Evolutionary conservation across 1,284 basidiomycete genomes (phyloP), one percentile per base, ranked within the genome.

Genomic region (Ustilago curta): DNA sequence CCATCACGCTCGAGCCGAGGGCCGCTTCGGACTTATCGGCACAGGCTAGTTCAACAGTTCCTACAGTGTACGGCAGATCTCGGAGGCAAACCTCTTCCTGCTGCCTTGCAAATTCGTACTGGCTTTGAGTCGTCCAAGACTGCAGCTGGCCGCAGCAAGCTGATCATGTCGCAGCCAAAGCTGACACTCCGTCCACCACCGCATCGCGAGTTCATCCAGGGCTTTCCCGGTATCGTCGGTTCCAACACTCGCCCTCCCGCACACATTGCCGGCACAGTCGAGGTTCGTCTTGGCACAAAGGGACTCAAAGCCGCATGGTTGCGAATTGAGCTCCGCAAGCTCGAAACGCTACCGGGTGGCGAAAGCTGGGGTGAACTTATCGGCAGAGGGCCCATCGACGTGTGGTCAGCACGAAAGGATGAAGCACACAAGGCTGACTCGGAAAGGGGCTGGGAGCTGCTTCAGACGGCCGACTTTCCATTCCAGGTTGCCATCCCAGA

Each of bases 331-430:
- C 76, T 84, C 47, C 70, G 81, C 62, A 84, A 84, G 70, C 68
- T 79, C 19, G 83, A 84, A 52, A 78, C 77, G 12, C 60, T 83
- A 1, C 77, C 82, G 6, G 70, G 74, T 9, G 82, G 82, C 16
- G 81, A 83, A 57, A 76, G 74, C 51, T 84, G 82, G 82, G 81
- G 77, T 0, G 83, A 84, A 51, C 72, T 83, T 18, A 83, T 84
- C 47, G 83, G 83, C 2, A 57, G 57, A 51, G 83, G 80, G 9
- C 83, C 83, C 18, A 78, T 81, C 47, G 81, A 81, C 25, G 79
- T 83, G 12, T 84, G 81, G 81, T 59, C 59, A 3, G 82, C 80
- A 21, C 55, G 58, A 25, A 62, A 62, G 49, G 56, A 66, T 21
- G 70, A 64, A 23, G 52, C 63, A 39, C 53, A 69, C 63, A 76